Base-by-base conservation (phyloP, 1,284 basidiomycete species). In the Schizophyllum amplum region DNA sequence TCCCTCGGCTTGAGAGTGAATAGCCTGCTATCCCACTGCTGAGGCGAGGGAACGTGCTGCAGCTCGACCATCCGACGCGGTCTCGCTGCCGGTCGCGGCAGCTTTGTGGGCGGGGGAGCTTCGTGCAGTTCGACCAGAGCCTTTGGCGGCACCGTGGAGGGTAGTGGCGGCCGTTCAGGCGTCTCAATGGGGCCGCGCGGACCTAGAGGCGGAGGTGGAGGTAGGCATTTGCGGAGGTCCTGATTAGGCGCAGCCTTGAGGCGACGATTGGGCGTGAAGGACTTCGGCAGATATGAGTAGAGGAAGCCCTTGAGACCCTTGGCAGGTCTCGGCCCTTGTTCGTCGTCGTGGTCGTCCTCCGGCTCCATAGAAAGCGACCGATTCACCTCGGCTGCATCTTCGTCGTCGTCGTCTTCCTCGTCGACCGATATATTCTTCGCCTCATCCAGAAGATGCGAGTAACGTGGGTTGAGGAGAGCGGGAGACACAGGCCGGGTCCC, bases 101-200 rank as follows among this genome's bases (percentile, higher is more conserved):
- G 75, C 68, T 70, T 68, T 5, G 74, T 69, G 1, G 70, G 72
- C 6, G 66, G 58, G 0, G 79, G 76, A 1, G 78, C 76, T 20
- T 77, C 81, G 25, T 83, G 74, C 9, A 88, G 74, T 6, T 75
- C 68, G 2, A 89, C 83, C 11, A 82, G 72, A 22, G 87, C 83
- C 67, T 82, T 89, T 0, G 84, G 86, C 57, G 75, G 78, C 4
- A 70, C 67, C 0, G 68, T 61, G 60, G 72, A 76, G 0, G 77
- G 72, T 6, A 70, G 60, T 0, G 76, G 76, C 51, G 76, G 79
- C 20, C 80, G 74, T 1, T 70, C 75, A 4, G 86, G 87, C 1
- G 86, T 88, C 6, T 66, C 63, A 22, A 87, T 74, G 0, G 82
- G 83, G 5, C 73, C 77, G 4, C 84, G 77, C 20, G 69, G 68